Conservation (phyloP, 495 filamentous ascomycete genomes). For the Neurospora sp. region DNA sequence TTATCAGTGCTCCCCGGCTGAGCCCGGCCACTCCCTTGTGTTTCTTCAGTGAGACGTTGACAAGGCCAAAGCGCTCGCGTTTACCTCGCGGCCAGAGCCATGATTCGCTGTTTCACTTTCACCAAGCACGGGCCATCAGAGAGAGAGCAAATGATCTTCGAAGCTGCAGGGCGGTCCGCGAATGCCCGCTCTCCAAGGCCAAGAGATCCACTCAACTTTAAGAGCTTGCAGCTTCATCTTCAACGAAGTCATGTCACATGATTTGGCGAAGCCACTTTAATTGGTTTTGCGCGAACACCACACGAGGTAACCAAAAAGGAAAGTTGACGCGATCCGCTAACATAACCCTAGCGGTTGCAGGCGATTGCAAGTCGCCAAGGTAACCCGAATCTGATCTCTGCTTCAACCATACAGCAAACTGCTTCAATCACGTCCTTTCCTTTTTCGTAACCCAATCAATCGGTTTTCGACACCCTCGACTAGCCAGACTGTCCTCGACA, state of each 20-base stretch:
- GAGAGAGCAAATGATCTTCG: background rate
- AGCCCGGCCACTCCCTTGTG: too few species aligned
- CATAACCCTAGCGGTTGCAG: background rate
- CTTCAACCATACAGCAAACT: background rate
- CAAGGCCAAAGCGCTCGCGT: background rate
- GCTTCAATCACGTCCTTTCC: background rate
- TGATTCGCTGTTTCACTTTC: background rate
- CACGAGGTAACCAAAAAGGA: background rate
- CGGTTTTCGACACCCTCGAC: background rate
- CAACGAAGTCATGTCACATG: constrained; percentile 10
- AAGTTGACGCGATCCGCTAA: background rate
- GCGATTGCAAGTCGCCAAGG: background rate
- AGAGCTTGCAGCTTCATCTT: background rate
- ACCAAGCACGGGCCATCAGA: background rate
- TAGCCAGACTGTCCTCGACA: background rate
- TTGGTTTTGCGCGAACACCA: constrained; percentile 6
- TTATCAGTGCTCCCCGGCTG: background rate
- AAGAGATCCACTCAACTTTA: background rate
- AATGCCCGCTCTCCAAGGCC: background rate
- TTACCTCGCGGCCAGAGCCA: background rate
- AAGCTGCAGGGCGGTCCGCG: background rate
- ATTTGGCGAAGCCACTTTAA: constrained; percentile 16
- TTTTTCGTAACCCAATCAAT: background rate
- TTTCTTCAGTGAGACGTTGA: too few species aligned
- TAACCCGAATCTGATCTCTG: background rate